phyloP scores from a whole-genome alignment of 1,284 basidiomycete species.

The Leccinum huronense region DNA sequence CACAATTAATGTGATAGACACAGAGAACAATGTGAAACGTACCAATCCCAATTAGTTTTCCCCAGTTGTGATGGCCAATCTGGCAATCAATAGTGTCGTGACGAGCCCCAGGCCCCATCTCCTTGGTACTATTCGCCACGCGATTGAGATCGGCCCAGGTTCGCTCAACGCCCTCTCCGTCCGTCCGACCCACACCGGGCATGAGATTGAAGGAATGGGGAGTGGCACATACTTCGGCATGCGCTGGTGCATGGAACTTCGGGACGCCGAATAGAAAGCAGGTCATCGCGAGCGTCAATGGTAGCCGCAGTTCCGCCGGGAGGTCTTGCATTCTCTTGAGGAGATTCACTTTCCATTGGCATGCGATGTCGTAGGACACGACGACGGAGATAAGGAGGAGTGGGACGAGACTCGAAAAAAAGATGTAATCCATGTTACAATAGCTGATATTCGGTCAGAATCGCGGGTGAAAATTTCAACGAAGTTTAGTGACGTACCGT shows the following conservation, averaged over 20 bases:
- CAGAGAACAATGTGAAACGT: not conserved
- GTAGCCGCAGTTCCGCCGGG: not conserved
- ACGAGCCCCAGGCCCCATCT: not conserved
- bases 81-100: not conserved
- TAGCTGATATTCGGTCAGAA: not conserved
- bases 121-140: not conserved
- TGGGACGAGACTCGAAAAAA: not conserved
- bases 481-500: not conserved
- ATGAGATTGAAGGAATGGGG: not conserved
- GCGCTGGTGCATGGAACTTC: not conserved
- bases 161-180: not conserved
- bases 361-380: not conserved
- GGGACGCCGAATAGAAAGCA: not conserved
- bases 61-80: not conserved
- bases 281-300: not conserved
- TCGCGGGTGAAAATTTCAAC: too few species aligned
- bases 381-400: not conserved
- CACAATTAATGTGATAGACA: not conserved
- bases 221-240: not conserved
- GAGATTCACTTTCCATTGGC: not conserved
- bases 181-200: not conserved
- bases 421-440: not conserved
- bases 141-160: not conserved
- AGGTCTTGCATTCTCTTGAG: not conserved
- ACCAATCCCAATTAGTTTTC: not conserved